Evolutionary conservation across 164 flowering plant genomes (phyloP), one percentile per base, ranked within the genome.

Genomic region (Santalum album): DNA sequence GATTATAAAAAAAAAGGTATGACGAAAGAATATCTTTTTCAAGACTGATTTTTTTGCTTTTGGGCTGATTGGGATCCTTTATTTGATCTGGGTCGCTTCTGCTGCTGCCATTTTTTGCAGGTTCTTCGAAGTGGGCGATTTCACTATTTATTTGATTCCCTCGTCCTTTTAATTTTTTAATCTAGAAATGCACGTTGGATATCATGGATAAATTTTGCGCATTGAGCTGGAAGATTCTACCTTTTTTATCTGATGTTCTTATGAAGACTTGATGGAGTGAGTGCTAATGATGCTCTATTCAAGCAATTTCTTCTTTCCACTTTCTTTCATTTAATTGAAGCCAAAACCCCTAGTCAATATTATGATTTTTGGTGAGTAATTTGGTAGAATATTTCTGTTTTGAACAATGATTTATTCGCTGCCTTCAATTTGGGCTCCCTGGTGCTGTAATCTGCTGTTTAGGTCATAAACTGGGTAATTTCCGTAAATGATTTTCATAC

Each of bases 81-180:
- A 54, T 70, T 70, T 71, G 69, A 77, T 73, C 76, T 62, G 70
- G 78, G 60, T 60, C 49, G 55, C 50, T 54, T 54, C 63, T 65
- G 60, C 55, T 61, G 63, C 60, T 46, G 25, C 64, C 59, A 58
- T 49, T 63, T 29, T 38, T 24, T 59, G 69, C 59, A 65, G 67
- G 47, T 53, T 65, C 59, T 57, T 65, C 42, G 52, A 70, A 78
- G 84, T 72, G 65, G 68, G 72, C 60, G 67, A 53, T 47, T 54
- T 55, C n/a, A 51, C 63, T 63, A 38, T n/a, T n/a, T n/a, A n/a
- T n/a, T n/a, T n/a, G n/a, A 65, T 57, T 42, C 45, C 51, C 65
- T 45, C 51, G 58, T 36, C 54, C 62, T 61, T 61, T 22, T 25
- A 10, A 20, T 44, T 51, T 54, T 27, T 64, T 52, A 65, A 51